Evolutionary conservation across 768 basidiomycete species (phyloP), one percentile per base, ranked within the genome.

Genomic region (Gyrodon lividus): DNA sequence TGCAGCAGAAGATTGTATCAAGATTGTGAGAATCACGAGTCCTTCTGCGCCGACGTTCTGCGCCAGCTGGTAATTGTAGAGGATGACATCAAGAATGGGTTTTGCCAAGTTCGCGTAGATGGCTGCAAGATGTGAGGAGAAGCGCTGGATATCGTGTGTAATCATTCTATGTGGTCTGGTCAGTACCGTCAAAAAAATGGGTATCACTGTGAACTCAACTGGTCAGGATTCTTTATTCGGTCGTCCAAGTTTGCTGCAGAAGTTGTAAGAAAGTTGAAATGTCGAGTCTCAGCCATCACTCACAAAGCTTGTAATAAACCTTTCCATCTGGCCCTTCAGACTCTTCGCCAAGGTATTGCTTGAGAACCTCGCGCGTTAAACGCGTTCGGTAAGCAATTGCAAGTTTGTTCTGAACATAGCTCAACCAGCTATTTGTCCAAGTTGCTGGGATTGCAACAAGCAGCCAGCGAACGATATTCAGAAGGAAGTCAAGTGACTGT

Each of bases 31-130:
- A 17, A 88, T 75, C 20, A 96, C 71, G 13, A 97, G 76, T 26
- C 92, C 93, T 66, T 98, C 96, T 4, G 93, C 94, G 14, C 96
- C 96, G 28, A 98, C 92, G 59, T 94, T 97, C 58, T 86, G 84
- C 5, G 92, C 90, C 6, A 98, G 77, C 65, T 98, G 95, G 58
- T 92, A 95, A 70, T 98, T 98, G 73, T 98, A 98, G 10, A 98
- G 73, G 41, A 96, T 91, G 42, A 90, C 88, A 61, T 98, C 96
- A 33, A 97, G 78, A 14, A 88, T 77, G 6, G 96, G 96, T 70
- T 98, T 98, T 23, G 94, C 94, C 34, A 98, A 72, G 66, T 98
- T 98, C 14, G 85, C 82, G 69, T 98, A 98, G 31, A 98, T 94
- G 16, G 92, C 92, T 12, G 96, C 93, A 6, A 98, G 79, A 63